Evolutionary conservation across 1,284 basidiomycete genomes (phyloP).

Genomic region (Cutaneotrichosporon cavernicola): DNA sequence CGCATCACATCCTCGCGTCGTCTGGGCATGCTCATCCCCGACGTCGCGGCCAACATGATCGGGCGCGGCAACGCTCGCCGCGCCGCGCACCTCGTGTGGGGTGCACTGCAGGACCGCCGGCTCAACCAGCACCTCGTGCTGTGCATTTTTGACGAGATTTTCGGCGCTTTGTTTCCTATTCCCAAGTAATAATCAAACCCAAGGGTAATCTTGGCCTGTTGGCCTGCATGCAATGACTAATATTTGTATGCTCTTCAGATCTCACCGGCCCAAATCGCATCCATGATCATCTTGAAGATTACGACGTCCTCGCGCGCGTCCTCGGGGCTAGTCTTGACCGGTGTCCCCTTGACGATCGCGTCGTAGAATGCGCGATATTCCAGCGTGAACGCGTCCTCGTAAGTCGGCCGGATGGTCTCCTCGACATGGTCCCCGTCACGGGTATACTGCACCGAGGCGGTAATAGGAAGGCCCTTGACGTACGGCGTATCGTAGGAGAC

Average conservation of each 20-base stretch:
- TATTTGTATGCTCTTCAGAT: neutral
- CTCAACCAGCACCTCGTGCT: conserved; percentile 90
- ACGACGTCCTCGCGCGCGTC: conserved; percentile 44
- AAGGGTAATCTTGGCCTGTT: neutral
- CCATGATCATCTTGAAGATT: conserved; percentile 51
- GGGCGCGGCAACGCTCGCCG: conserved; percentile 88
- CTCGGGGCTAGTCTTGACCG: conserved; percentile 40
- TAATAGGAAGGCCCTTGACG: conserved; percentile 54
- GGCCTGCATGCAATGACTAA: neutral
- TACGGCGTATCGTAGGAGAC: conserved; percentile 55
- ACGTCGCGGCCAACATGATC: conserved; percentile 93
- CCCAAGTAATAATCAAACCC: neutral
- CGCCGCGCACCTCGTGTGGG: conserved; percentile 85
- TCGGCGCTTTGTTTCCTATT: conserved; percentile 6
- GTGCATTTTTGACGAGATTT: conserved; percentile 80
- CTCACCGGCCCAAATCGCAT: conserved; percentile 9
- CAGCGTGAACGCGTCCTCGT: conserved; percentile 52
- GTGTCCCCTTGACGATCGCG: conserved; percentile 37
- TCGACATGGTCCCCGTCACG: conserved; percentile 41
- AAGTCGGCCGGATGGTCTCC: conserved; percentile 49
- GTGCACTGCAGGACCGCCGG: conserved; percentile 84
- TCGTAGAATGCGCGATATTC: conserved; percentile 46
- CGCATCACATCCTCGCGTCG: conserved; percentile 83
- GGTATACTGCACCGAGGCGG: conserved; percentile 42
- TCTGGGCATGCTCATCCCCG: conserved; percentile 75